Evolutionary conservation across 2,329 filamentous ascomycete genomes (phyloP).

Genomic region (Alternaria metachromatica): DNA sequence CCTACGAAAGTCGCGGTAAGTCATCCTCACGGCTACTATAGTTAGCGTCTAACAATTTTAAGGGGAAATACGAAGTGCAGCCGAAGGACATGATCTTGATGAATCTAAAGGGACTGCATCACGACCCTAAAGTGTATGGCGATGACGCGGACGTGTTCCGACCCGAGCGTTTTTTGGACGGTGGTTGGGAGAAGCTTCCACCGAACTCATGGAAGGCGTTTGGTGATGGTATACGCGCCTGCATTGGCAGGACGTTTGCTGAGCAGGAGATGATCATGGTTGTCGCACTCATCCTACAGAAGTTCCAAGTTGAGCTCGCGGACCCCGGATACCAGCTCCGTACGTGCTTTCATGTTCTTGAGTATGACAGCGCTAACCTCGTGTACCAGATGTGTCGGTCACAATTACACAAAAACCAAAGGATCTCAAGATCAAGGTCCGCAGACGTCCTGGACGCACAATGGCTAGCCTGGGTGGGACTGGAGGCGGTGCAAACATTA

Average conservation of each 20-base stretch:
- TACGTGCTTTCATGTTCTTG: not conserved
- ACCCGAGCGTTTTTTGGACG: conserved; percentile 9
- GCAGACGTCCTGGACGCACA: conserved; percentile 9
- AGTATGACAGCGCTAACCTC: not conserved
- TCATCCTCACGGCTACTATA: not conserved
- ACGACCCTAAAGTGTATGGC: conserved; percentile 11
- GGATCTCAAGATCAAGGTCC: conserved; percentile 10
- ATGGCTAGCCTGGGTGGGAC: conserved; percentile 4
- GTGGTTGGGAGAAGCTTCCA: conserved; percentile 11
- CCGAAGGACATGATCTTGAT: conserved; percentile 6
- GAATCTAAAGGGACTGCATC: conserved; percentile 9
- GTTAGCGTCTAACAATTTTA: not conserved
- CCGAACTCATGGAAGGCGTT: conserved; percentile 60
- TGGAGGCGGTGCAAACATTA: not conserved
- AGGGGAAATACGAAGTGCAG: conserved; percentile 10
- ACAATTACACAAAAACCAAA: conserved; percentile 13
- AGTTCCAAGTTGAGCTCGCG: conserved; percentile 70
- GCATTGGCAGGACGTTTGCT: conserved; percentile 76
- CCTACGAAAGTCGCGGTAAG: conserved; percentile 11
- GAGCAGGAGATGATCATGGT: conserved; percentile 67
- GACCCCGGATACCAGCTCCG: conserved; percentile 65
- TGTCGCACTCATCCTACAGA: conserved; percentile 64
- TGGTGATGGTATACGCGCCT: conserved; percentile 72
- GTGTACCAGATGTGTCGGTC: not conserved
- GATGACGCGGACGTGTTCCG: conserved; percentile 12